phyloP scores from a whole-genome alignment of 1,139 yeast genomes.

The Maudiozyma humilis region DNA sequence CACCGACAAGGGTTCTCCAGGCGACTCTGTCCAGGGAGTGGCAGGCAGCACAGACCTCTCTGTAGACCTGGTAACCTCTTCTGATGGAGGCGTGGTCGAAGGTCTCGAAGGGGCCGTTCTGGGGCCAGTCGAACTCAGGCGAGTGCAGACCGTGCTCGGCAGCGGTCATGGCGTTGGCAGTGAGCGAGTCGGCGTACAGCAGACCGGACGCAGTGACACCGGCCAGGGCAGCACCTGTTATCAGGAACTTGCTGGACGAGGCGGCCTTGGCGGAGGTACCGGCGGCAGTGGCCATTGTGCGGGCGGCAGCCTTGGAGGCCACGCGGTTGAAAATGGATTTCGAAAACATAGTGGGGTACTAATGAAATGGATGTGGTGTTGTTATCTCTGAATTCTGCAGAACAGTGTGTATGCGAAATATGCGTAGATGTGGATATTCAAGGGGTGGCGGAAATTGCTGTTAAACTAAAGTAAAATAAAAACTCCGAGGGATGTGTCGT shows the following conservation, averaged over 20 bases:
- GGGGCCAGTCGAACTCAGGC: conserved; percentile 89
- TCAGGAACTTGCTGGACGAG: conserved; percentile 43
- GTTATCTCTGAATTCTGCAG: neutral
- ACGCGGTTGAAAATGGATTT: conserved; percentile 1
- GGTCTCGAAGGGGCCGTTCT: conserved; percentile 82
- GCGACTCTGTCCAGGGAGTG: conserved; percentile 96
- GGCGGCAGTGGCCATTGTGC: conserved; percentile 4
- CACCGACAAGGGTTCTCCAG: conserved; percentile 98
- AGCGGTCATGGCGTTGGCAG: conserved; percentile 95
- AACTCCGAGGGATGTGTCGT: neutral
- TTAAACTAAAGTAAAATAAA: no score
- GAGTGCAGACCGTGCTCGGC: conserved; percentile 99
- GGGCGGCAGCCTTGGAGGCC: neutral
- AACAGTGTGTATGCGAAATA: no score
- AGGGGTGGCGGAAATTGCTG: no score
- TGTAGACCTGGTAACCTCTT: conserved; percentile 98
- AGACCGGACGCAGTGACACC: conserved; percentile 68
- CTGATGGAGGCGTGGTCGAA: conserved; percentile 96
- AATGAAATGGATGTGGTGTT: neutral
- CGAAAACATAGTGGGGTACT: conserved; percentile 3
- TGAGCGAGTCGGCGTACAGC: conserved; percentile 69
- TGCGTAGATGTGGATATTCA: no score
- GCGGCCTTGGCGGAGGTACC: conserved; percentile 1
- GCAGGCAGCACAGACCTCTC: conserved; percentile 98
- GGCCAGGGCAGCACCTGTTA: conserved; percentile 50